Base-by-base conservation (phyloP, 2,329 filamentous ascomycete species). In the Nigrograna mackinnonii region DNA sequence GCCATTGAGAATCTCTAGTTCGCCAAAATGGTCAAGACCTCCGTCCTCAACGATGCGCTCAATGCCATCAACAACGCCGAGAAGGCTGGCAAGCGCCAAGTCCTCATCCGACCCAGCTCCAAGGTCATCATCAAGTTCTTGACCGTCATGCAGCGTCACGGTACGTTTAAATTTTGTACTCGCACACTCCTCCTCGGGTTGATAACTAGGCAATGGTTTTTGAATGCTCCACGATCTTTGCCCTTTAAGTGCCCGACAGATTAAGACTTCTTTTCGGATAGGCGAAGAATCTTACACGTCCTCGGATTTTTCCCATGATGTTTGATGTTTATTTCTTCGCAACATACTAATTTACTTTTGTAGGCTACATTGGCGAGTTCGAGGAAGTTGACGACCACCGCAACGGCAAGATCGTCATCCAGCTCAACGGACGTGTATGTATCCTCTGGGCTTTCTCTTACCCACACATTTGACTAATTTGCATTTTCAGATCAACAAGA, bases 121-220 rank as follows among this genome's bases (percentile, higher is more conserved):
- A 99, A 99, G 89, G 94, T 99, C 83, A 99, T 99, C 70, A 97
- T 99, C 71, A 97, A 97, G 85, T 99, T 97, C 86, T 83, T 99
- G 73, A 83, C 83, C 73, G 92, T 97, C 76, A 99, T 99, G 94
- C 94, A 99, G 83, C 90, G 89, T 78, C 94, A 99, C 82, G 94
- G 94, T 97, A 94, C 59, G 91, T 88, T 18, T 34, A 12, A n/a
- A 12, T 34, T 41, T 35, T 44, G 21, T 26, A 3, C 34, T 46
- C 43, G 48, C 35, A 43, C 51, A 58, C 58, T 63, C 44, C 52
- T 50, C 67, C 85, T 94, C 94, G 92, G 91, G 87, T 87, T 96
- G 90, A 97, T 97, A 97, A 97, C 94, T 99, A 96, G 92, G 89
- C 87, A 86, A 90, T 84, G 84, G 86, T 92, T 86, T 86, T 84